Base-by-base conservation (phyloP, 768 basidiomycete species). In the Mycena pura region DNA sequence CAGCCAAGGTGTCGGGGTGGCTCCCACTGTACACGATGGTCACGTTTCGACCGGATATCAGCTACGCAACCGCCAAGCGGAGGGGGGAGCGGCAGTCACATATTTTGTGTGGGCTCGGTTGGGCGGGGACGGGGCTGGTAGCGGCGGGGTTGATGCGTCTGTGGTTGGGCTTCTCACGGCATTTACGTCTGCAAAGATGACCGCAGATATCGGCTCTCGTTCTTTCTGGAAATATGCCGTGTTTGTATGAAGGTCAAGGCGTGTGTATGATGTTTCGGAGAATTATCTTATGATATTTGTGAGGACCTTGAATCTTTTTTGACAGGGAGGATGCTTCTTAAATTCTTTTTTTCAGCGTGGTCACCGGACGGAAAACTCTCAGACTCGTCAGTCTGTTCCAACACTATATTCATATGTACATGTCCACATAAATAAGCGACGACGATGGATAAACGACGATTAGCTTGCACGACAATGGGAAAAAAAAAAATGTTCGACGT, bases 1-100 rank as follows among this genome's bases (percentile, higher is more conserved):
- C 87, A 32, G 73, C 87, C 60, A 72, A 73, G 60, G 75, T 80
- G 61, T 89, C 73, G 64, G 95, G 93, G 34, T 98, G 96, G 96
- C 83, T 95, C 50, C 92, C 94, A 57, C 82, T 96, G 48, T 99
- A 99, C 76, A 93, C 93, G 31, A 97, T 99, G 96, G 90, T 97
- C 66, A 98, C 96, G 41, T 99, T 99, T 79, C 86, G 96, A 39
- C 93, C 95, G 49, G 96, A 99, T 76, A 86, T 99, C 69, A 90
- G 89, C 73, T 99, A 99, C 72, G 87, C 88, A 56, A 87, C 86
- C 48, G 96, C 90, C 21, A 84, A 85, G 72, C 82, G 79, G 71
- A 88, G 87, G 74, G 90, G 90, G 57, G 80, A 75, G 61, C 77
- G 81, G 71, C 96, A 99, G 77, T 78, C 83, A n/a, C 74, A 72